Percentiles rank a stretch among this genome's conserved stretches.
Evolutionary conservation across 2,329 filamentous ascomycete species (phyloP).

Genomic region (Colletotrichum higginsianum): DNA sequence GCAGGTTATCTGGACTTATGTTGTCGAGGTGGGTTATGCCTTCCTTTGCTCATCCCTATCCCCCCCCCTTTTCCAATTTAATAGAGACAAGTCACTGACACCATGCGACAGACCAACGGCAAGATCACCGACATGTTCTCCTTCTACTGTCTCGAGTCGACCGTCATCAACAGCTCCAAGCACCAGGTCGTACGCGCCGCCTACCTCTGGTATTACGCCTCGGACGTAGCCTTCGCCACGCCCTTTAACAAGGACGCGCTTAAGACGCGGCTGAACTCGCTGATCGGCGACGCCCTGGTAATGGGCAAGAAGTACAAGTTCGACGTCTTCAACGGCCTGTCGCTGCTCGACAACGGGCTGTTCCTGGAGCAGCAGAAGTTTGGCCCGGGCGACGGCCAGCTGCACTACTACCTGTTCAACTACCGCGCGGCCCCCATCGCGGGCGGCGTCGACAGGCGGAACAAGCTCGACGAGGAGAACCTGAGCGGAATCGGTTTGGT

Average conservation of each 20-base stretch:
- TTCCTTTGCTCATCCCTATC: neutral
- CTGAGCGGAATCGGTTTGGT: conserved; percentile 93
- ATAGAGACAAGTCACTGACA: conserved; percentile 37
- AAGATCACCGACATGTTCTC: conserved; percentile 98
- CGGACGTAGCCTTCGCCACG: conserved; percentile 79
- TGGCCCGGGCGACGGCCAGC: conserved; percentile 91
- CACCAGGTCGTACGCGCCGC: conserved; percentile 88
- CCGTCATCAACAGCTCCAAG: conserved; percentile 85
- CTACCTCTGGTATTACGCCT: conserved; percentile 98
- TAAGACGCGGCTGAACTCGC: conserved; percentile 83
- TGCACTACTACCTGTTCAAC: conserved; percentile 99
- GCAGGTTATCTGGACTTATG: conserved; percentile 93
- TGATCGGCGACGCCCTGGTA: conserved; percentile 89
- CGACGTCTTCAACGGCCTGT: conserved; percentile 97
- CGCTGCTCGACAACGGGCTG: conserved; percentile 91
- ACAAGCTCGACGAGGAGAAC: conserved; percentile 81
- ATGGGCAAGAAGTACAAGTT: conserved; percentile 88
- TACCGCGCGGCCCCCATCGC: conserved; percentile 89
- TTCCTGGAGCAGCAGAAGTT: conserved; percentile 97
- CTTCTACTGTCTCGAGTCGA: conserved; percentile 95
- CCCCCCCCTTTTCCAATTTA: no score
- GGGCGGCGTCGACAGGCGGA: conserved; percentile 86
- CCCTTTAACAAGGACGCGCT: conserved; percentile 71
- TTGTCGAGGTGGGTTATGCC: conserved; percentile 76
- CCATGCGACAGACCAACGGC: conserved; percentile 62